A percentile compares a stretch with the other conserved stretches of the same genome.
phyloP scores from a whole-genome alignment of 768 basidiomycete species.

The Trametes sanguinea region DNA sequence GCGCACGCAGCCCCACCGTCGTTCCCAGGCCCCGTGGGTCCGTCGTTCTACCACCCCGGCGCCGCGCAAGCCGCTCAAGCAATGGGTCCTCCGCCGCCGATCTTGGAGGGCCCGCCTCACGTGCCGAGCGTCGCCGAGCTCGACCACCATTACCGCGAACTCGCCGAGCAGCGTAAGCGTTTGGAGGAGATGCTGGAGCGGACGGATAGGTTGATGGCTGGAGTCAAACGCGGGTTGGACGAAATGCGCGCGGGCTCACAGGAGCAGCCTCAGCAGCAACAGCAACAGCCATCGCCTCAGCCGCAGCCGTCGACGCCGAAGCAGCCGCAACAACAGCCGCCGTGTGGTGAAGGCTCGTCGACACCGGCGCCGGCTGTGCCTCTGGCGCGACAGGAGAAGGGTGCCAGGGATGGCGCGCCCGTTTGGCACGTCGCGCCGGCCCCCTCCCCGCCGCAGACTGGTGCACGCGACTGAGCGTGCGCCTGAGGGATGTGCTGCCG shows the following conservation, averaged over 20 bases:
- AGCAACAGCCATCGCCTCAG: slow-evolving; percentile 12
- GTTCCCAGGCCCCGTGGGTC: slow-evolving; percentile 17
- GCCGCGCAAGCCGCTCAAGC: background rate
- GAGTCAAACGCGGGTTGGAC: slow-evolving; percentile 73
- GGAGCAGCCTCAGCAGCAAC: slow-evolving; percentile 1
- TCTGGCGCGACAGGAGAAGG: slow-evolving; percentile 28
- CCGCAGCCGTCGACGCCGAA: background rate
- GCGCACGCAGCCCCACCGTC: slow-evolving; percentile 23
- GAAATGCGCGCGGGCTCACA: slow-evolving; percentile 56
- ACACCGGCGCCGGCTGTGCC: slow-evolving; percentile 28
- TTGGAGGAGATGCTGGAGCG: slow-evolving; percentile 75
- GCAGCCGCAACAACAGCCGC: slow-evolving; percentile 1
- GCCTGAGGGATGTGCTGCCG: background rate
- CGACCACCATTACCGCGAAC: slow-evolving; percentile 68
- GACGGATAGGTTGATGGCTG: slow-evolving; percentile 73
- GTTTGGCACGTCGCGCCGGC: slow-evolving; percentile 36
- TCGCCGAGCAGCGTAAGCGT: slow-evolving; percentile 61
- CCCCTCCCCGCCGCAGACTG: slow-evolving; percentile 15
- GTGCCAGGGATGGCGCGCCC: slow-evolving; percentile 30
- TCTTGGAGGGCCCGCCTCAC: slow-evolving; percentile 18
- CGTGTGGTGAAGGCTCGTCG: slow-evolving; percentile 7
- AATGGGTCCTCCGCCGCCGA: slow-evolving; percentile 12
- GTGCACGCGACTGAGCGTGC: slow-evolving; percentile 24
- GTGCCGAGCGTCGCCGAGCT: slow-evolving; percentile 60
- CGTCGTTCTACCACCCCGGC: slow-evolving; percentile 28